Evolutionary conservation across 257 asterid species (phyloP), one percentile per base, ranked within the genome.

Genomic region (Solanum stenotomum): DNA sequence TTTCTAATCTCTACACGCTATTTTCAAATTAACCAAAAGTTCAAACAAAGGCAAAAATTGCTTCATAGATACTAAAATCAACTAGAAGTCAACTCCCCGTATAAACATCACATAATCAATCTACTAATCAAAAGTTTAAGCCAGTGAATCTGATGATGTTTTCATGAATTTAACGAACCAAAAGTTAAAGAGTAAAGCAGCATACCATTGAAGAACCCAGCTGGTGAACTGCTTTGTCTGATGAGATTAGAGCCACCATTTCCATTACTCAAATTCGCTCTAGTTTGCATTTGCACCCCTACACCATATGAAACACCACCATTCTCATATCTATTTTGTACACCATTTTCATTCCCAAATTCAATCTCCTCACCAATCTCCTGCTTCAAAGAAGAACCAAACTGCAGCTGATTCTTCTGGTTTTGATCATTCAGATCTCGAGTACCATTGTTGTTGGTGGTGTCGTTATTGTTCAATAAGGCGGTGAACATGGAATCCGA

Each of bases 171-270:
- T 42, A 71, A 14, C 22, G 6, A 75, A 34, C 34, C 31, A 75
- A 65, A 52, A 5, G 44, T 27, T 8, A 38, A 44, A 75, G 85
- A 27, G 67, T 4, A 81, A 46, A 81, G 52, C 37, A 37, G 7
- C 59, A 18, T 96, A 96, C 99, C 99, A 88, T 91, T 86, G 91
- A 95, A 93, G 46, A 96, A 93, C 23, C 97, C 99, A 91, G 98
- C 95, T 27, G 99, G 99, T 70, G 99, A 95, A 76, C 98, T 95
- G 86, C 93, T 96, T 76, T 95, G 99, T 89, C 97, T 93, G 63
- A 90, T 85, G 84, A 96, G 98, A 94, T 87, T 92, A 0, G 96
- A 92, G 85, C 83, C 15, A 90, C 89, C 91, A 77, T 90, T 90
- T 86, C 31, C 89, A 18, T 34, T 85, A 87, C 83, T 84, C 87